phyloP scores from a whole-genome alignment of 768 basidiomycete genomes.

The Suillus placidus region DNA sequence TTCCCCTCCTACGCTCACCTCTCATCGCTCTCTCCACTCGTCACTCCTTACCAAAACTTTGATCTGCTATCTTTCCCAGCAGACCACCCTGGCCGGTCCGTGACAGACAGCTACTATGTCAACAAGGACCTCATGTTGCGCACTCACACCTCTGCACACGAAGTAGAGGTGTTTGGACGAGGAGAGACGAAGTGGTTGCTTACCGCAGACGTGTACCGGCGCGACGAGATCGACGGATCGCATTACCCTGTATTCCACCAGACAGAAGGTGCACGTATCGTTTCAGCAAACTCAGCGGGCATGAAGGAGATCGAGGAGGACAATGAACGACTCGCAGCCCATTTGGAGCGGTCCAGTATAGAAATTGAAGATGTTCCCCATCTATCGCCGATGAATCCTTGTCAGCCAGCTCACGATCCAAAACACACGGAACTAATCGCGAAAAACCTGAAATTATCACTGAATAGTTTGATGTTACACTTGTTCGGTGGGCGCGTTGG shows the following conservation, averaged over 20 bases:
- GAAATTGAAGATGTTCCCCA: constrained; percentile 85
- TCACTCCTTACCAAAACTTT: constrained; percentile 91
- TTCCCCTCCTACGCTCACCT: constrained; percentile 75
- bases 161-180: constrained; percentile 84
- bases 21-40: constrained; percentile 83
- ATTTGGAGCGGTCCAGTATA: constrained; percentile 74
- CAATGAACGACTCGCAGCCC: constrained; percentile 60
- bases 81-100: constrained; percentile 91
- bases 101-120: constrained; percentile 95
- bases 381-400: constrained; percentile 74
- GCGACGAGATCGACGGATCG: constrained; percentile 96
- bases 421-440: constrained; percentile 71
- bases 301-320: constrained; percentile 70
- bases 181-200: constrained; percentile 86
- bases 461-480: constrained; percentile 83
- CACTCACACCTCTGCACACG: constrained; percentile 98
- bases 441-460: constrained; percentile 84
- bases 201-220: constrained; percentile 94
- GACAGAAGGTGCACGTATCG: constrained; percentile 92
- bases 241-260: constrained; percentile 99
- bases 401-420: constrained; percentile 78
- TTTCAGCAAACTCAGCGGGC: constrained; percentile 57
- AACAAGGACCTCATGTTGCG: constrained; percentile 90
- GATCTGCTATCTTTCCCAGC: constrained; percentile 93
- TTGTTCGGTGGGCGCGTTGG: constrained; percentile 71